Evolutionary conservation across 495 filamentous ascomycete species (phyloP).

Genomic region (Aspergillus cristatus): DNA sequence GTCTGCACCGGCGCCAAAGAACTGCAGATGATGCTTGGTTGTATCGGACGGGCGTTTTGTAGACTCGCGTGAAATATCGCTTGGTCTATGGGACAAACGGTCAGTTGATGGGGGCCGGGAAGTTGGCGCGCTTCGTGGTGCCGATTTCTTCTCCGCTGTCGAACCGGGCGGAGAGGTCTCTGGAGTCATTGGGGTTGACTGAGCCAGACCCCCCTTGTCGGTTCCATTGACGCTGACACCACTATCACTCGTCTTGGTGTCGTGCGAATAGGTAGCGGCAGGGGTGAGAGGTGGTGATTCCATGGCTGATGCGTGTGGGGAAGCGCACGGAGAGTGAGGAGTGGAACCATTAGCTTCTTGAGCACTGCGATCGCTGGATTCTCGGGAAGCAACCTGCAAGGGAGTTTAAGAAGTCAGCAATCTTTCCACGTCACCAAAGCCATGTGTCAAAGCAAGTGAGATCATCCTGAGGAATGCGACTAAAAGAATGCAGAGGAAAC

Average conservation of each 20-base stretch:
- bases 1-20: slow-evolving; percentile 59
- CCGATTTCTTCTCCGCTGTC: slow-evolving; percentile 15
- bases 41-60: slow-evolving; percentile 23
- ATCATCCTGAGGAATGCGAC: not conserved
- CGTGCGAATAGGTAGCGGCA: slow-evolving; percentile 56
- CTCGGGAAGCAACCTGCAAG: slow-evolving; percentile 37
- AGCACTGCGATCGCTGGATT: slow-evolving; percentile 36
- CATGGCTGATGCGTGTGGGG: slow-evolving; percentile 51
- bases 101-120: slow-evolving; percentile 42
- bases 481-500: no score
- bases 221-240: slow-evolving; percentile 14
- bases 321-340: slow-evolving; percentile 33
- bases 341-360: slow-evolving; percentile 30
- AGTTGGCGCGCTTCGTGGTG: slow-evolving; percentile 26
- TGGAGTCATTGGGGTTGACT: slow-evolving; percentile 56
- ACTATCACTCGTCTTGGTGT: slow-evolving; percentile 26
- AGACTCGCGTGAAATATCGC: slow-evolving; percentile 30
- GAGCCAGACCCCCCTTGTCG: slow-evolving; percentile 44
- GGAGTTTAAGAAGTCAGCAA: slow-evolving; percentile 9
- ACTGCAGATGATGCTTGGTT: slow-evolving; percentile 56
- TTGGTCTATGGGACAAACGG: slow-evolving; percentile 19
- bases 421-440: slow-evolving; percentile 2
- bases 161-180: slow-evolving; percentile 30
- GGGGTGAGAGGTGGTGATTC: slow-evolving; percentile 89
- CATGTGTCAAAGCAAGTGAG: no score